Base-by-base conservation (phyloP, 805 yeast genomes). In the Saturnispora saitoi region DNA sequence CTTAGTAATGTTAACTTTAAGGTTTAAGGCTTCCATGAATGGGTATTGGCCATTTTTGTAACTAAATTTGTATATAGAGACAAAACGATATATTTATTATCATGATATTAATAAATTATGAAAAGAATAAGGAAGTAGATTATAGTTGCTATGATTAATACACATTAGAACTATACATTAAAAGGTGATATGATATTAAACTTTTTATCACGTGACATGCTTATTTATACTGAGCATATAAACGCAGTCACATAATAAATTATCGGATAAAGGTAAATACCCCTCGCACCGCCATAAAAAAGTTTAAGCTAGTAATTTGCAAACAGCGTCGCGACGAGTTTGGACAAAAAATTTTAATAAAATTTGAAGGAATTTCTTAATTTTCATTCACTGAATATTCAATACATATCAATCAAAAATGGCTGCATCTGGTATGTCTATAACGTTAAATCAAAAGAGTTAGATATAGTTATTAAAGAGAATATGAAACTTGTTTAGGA, bases 341-440 rank as follows among this genome's bases (percentile, higher is more conserved):
- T 28, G 32, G 22, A 34, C 36, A 20, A 44, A 43, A 36, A 41
- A 20, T 36, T 34, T 22, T 19, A 36, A 29, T n/a, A 6, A 28
- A 32, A 19, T 11, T 37, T 48, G 29, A 45, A 32, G 38, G 19
- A 34, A 34, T 34, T 34, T 40, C 12, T 15, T n/a, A 22, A 32
- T 22, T 19, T 36, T 15, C n/a, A 28, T 3, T n/a, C 3, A 32
- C 24, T 15, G 37, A 29, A 14, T 37, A 37, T 37, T 22, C 29
- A 37, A 20, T 22, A 37, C 26, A 24, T 32, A 36, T 32, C 32
- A 15, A 43, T 36, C 36, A 46, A 26, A 61, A 71, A 78, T 78
- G 83, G 82, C 79, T 75, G 77, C 72, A 70, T 75, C 82, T 67
- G 83, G 83, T 77, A 77, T 72, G 83, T 77, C 50, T 38, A 34